phyloP scores from a whole-genome alignment of 192 early-diverging fungal genomes.

The Coemansia sp. region DNA sequence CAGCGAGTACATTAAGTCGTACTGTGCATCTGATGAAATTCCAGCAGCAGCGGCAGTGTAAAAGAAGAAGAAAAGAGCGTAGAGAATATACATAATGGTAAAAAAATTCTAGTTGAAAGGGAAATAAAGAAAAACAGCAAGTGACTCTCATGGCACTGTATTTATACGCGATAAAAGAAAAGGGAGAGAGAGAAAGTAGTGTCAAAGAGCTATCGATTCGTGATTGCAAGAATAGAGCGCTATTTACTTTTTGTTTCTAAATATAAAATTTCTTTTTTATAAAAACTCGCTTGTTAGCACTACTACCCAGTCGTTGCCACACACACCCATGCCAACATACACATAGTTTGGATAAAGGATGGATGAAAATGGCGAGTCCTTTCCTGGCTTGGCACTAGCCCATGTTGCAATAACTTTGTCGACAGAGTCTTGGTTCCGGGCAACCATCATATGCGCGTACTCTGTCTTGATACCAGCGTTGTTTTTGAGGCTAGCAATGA shows the following conservation, averaged over 20 bases:
- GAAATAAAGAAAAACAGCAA: neutral
- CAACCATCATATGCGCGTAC: neutral
- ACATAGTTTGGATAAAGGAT: constrained; percentile 5
- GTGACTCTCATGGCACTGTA: neutral
- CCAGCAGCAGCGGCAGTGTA: neutral
- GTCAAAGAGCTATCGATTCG: constrained; percentile 4
- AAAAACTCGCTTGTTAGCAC: constrained; percentile 20
- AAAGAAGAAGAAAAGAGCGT: neutral
- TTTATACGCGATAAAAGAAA: neutral
- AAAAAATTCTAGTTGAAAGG: constrained; percentile 1
- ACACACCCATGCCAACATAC: constrained; percentile 20
- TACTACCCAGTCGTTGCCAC: constrained; percentile 12
- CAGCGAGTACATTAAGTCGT: constrained; percentile 12
- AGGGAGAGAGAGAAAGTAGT: neutral
- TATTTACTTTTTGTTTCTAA: neutral
- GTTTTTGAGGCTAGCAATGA: neutral
- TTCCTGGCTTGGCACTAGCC: neutral
- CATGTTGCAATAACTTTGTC: constrained; percentile 1
- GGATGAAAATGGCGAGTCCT: neutral
- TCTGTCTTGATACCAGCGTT: constrained; percentile 6
- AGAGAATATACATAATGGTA: neutral
- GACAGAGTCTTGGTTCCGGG: neutral
- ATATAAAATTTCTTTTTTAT: neutral
- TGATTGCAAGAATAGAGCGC: neutral
- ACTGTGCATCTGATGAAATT: constrained; percentile 14